Conservation (phyloP, 2,329 filamentous ascomycete genomes). For the Emmonsia crescens region DNA sequence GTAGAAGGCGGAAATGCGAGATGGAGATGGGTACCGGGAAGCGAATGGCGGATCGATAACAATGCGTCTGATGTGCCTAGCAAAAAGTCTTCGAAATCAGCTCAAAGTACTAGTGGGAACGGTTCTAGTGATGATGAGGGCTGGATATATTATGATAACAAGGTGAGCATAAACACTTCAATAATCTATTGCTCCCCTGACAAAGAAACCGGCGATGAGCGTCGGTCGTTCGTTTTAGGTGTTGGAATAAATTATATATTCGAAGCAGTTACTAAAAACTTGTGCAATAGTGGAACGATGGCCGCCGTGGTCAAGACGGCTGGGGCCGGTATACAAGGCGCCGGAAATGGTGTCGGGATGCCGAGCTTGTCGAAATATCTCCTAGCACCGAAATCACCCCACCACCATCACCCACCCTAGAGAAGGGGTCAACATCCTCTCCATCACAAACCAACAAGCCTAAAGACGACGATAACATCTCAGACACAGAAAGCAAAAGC, state of each 20-base stretch:
- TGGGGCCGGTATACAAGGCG: conserved; percentile 92
- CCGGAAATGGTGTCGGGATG: conserved; percentile 92
- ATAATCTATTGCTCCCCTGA: not conserved
- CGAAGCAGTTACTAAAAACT: not conserved
- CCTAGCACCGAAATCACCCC: conserved; percentile 6
- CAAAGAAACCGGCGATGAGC: not conserved
- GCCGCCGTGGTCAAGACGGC: conserved; percentile 71
- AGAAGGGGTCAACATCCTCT: conserved; percentile 21
- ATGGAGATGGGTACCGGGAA: conserved; percentile 76
- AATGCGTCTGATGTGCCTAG: conserved; percentile 25
- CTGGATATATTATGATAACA: conserved; percentile 98
- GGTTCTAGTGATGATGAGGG: conserved; percentile 54
- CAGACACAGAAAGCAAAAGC: conserved; percentile 19
- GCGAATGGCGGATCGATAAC: conserved; percentile 79
- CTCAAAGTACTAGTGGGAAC: conserved; percentile 34
- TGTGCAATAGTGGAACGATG: conserved; percentile 65
- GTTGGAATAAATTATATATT: not conserved
- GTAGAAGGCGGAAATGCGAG: conserved; percentile 52
- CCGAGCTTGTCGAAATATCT: conserved; percentile 76
- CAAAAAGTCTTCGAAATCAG: conserved; percentile 34
- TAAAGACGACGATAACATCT: conserved; percentile 11
- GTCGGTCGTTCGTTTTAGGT: conserved; percentile 7
- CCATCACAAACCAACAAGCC: conserved; percentile 17
- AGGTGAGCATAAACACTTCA: conserved; percentile 45
- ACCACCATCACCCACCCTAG: conserved; percentile 30